Percentiles rank a stretch among this genome's conserved stretches.
Evolutionary conservation across 192 early-diverging fungal species (phyloP).

Genomic region (Podila epicladia): DNA sequence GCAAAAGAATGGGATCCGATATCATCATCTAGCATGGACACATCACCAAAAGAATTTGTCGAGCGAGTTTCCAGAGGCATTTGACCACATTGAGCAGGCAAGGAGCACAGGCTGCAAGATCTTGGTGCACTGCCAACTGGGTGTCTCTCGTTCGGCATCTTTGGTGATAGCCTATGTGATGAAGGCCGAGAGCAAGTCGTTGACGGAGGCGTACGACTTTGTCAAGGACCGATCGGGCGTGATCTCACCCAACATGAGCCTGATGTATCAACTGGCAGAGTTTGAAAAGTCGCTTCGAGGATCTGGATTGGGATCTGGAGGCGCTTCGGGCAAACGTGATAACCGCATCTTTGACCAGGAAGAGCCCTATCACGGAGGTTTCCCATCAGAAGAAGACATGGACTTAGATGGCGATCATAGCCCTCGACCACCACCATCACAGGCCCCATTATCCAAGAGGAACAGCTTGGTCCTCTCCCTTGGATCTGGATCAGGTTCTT

Average conservation of each 20-base stretch:
- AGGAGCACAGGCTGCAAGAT: conserved; percentile 62
- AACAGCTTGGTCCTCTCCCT: neutral
- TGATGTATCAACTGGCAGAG: conserved; percentile 83
- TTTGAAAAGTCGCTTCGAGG: conserved; percentile 64
- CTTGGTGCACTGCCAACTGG: conserved; percentile 89
- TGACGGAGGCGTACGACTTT: conserved; percentile 77
- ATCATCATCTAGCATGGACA: conserved; percentile 76
- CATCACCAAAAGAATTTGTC: conserved; percentile 76
- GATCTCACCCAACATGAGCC: conserved; percentile 85
- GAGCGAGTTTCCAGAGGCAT: conserved; percentile 67
- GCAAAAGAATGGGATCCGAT: conserved; percentile 49
- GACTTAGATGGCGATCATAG: neutral
- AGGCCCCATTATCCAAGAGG: neutral
- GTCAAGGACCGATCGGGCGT: conserved; percentile 74
- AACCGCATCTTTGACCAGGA: neutral
- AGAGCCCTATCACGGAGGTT: neutral
- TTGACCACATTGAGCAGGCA: conserved; percentile 74
- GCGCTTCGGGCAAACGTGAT: neutral
- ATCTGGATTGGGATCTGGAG: neutral
- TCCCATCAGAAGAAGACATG: conserved; percentile 2
- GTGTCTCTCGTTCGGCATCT: conserved; percentile 87
- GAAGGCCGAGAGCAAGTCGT: conserved; percentile 65
- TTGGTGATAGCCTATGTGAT: conserved; percentile 93
- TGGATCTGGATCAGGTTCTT: neutral
- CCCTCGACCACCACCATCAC: neutral